Base-by-base conservation (phyloP, 1,284 basidiomycete genomes). In the Flammula alnicola region DNA sequence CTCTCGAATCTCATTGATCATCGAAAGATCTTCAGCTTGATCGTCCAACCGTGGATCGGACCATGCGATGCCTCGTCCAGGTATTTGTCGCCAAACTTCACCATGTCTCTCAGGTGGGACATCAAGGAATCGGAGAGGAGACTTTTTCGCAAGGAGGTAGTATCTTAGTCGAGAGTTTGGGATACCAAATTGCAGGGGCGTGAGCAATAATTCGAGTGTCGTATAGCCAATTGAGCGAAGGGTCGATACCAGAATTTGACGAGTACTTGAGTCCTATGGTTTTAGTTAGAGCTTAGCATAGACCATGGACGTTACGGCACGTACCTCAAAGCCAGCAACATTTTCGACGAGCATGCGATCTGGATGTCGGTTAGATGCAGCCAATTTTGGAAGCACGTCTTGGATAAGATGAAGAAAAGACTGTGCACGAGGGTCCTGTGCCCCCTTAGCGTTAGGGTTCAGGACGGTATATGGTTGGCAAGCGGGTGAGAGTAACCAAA, bases 391-490 rank as follows among this genome's bases (percentile, higher is more conserved):
- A 0, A 91, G 69, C n/a, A 90, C 73, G n/a, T 68, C 63, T 51
- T 80, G 72, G 19, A 89, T 71, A 19, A 91, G 75, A 63, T 87
- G 81, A 20, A 89, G 71, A 63, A 91, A 91, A 0, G 86, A 88
- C 56, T 77, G 75, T 7, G 88, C 88, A n/a, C 88, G 78, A 4
- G 88, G 84, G 67, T 91, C 88, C 17, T 69, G 68, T 7, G 76
- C 78, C 5, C 85, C 88, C 70, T 83, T 84, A 7, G 86, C 83
- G 17, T 75, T 71, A 2, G 86, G 82, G 60, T 89, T 90, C 46
- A 91, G 71, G 1, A 89, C 78, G 0, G 88, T 91, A 59, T 91
- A 91, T 0, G 88, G 88, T 60, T 91, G 88, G 61, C 89, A 91
- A 7, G 88, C 81, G 4, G 88, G 88, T 0, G 88, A 91, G 31